Evolutionary conservation across 371 early-diverging fungal species (phyloP).

Genomic region (Actinomucor elegans): DNA sequence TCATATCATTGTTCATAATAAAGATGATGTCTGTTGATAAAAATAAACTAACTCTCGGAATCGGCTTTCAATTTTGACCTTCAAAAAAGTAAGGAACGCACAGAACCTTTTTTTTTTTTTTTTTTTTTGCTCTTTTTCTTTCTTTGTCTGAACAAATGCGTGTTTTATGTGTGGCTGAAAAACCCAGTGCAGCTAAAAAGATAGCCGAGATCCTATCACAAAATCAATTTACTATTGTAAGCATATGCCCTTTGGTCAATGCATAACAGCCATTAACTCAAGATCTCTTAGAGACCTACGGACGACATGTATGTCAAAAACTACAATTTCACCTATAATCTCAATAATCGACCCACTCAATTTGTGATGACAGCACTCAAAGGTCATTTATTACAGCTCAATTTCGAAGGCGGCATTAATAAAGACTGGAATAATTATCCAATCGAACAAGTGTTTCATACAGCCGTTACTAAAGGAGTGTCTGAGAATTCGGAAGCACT

Average conservation of each 20-base stretch:
- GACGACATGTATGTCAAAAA: slow-evolving; percentile 74
- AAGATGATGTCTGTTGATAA: too few species aligned
- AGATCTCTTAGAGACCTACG: slow-evolving; percentile 47
- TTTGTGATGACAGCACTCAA: slow-evolving; percentile 85
- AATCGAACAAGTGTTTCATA: slow-evolving; percentile 65
- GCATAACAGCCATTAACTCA: background rate
- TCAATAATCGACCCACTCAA: slow-evolving; percentile 54
- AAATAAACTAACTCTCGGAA: too few species aligned
- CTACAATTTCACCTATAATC: slow-evolving; percentile 69
- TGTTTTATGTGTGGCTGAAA: slow-evolving; percentile 97
- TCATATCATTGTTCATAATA: too few species aligned
- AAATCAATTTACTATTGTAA: slow-evolving; percentile 36
- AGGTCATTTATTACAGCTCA: slow-evolving; percentile 76
- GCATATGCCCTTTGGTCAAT: background rate
- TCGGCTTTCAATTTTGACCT: too few species aligned
- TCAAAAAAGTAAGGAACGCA: too few species aligned
- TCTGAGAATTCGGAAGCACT: slow-evolving; percentile 50
- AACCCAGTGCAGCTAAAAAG: slow-evolving; percentile 95
- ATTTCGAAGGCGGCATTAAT: slow-evolving; percentile 62
- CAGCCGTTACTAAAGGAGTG: background rate
- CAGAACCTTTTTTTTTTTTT: too few species aligned
- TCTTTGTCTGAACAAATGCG: slow-evolving; percentile 37
- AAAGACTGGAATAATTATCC: slow-evolving; percentile 61
- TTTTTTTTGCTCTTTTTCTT: background rate
- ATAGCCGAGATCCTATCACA: slow-evolving; percentile 82